Conservation (phyloP, 2,329 filamentous ascomycete genomes). For the Colletotrichum endophyticum region DNA sequence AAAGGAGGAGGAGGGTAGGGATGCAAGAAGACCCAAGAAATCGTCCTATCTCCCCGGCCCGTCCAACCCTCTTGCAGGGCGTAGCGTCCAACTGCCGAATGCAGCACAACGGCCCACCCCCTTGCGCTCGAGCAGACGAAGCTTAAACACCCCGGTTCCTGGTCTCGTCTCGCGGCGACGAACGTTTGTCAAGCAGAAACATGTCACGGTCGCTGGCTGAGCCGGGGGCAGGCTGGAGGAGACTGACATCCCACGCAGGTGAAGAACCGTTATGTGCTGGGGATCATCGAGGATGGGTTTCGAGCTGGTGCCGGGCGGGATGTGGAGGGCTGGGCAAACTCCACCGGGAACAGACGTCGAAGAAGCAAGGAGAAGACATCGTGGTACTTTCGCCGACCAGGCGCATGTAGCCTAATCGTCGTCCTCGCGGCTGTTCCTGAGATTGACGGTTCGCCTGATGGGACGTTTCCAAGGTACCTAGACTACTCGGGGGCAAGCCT, state of each 20-base stretch:
- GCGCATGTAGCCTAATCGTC: background rate
- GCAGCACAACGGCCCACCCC: background rate
- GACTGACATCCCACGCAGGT: background rate
- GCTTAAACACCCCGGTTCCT: background rate
- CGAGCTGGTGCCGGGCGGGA: background rate
- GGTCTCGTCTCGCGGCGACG: background rate
- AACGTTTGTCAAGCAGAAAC: slow-evolving; percentile 13
- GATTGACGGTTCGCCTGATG: background rate
- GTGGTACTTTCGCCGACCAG: background rate
- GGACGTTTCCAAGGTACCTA: background rate
- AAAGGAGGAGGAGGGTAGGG: background rate
- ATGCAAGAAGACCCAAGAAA: background rate
- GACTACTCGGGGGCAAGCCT: background rate
- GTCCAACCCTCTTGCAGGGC: background rate
- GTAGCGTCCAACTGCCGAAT: background rate
- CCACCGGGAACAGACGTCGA: background rate
- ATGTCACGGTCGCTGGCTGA: background rate
- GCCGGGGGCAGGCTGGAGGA: background rate
- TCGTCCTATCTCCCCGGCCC: background rate
- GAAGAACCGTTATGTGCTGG: background rate
- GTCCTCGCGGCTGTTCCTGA: background rate
- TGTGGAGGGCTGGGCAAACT: background rate
- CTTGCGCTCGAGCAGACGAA: background rate
- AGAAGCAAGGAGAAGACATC: background rate
- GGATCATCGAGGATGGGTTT: background rate